These are phyloP conservation scores for Primulina tabacum DNA, from an alignment of 257 asterid genomes.

Conservation along the genomic window DNA sequence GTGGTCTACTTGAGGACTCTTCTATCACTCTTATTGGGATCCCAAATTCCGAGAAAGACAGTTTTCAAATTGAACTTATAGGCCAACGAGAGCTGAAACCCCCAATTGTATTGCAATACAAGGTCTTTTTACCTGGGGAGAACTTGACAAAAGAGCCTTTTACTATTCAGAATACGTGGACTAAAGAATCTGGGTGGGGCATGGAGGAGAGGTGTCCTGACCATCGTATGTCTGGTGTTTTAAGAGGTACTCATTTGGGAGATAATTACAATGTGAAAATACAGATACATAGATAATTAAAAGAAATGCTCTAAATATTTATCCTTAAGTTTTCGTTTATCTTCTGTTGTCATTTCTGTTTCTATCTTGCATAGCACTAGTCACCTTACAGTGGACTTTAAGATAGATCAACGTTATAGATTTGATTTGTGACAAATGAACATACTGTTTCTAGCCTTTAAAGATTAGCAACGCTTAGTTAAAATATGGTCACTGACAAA, in stretches of 20 bases:
- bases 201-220: constrained; percentile 81
- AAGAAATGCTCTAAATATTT: background rate
- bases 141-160: constrained; percentile 76
- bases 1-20: constrained; percentile 85
- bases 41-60: constrained; percentile 49
- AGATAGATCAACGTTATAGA: background rate
- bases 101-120: constrained; percentile 63
- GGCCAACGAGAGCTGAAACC: constrained; percentile 63
- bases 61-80: constrained; percentile 63
- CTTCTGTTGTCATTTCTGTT: background rate
- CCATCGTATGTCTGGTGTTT: constrained; percentile 40
- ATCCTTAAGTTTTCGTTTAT: background rate
- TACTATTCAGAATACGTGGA: constrained; percentile 78
- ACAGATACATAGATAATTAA: background rate
- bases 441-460: background rate
- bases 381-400: background rate
- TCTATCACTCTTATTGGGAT: constrained; percentile 81
- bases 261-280: background rate
- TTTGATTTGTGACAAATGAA: background rate
- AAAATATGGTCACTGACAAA: background rate
- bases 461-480: background rate
- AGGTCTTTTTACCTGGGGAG: constrained; percentile 64
- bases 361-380: background rate
- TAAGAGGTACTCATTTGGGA: constrained; percentile 39
- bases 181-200: constrained; percentile 76